A percentile compares a stretch with the other conserved stretches of the same genome.
Conservation (phyloP, 2,329 filamentous ascomycete genomes). For the Zymoseptoria pseudotritici region DNA sequence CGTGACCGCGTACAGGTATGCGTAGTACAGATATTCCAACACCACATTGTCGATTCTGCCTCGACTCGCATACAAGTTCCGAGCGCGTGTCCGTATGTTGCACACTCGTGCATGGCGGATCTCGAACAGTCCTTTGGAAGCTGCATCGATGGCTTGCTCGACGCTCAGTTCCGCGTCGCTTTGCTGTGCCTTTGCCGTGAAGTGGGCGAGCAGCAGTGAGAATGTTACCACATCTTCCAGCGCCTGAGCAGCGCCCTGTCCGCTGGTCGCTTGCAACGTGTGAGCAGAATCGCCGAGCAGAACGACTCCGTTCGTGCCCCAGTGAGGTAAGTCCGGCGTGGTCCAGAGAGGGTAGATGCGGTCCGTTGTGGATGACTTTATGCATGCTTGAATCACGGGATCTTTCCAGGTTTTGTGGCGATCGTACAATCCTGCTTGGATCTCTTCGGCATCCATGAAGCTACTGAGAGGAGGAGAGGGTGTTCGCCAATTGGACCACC, state of each 20-base stretch:
- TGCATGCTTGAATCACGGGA: conserved; percentile 30
- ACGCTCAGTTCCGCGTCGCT: neutral
- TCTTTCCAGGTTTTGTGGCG: conserved; percentile 42
- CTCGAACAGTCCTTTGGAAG: conserved; percentile 2
- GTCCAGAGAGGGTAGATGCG: conserved; percentile 45
- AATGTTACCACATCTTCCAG: conserved; percentile 48
- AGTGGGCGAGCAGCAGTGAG: conserved; percentile 30
- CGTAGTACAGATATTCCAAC: conserved; percentile 3
- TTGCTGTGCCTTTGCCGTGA: neutral
- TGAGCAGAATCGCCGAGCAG: conserved; percentile 53
- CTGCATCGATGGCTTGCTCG: neutral
- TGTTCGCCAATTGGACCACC: conserved; percentile 8
- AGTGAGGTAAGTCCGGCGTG: conserved; percentile 41
- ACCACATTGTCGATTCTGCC: neutral
- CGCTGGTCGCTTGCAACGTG: conserved; percentile 46
- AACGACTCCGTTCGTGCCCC: conserved; percentile 42
- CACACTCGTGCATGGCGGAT: conserved; percentile 2
- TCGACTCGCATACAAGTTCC: conserved; percentile 2
- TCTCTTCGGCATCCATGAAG: neutral
- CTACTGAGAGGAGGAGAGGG: neutral
- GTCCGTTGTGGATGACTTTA: conserved; percentile 33
- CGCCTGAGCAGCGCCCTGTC: conserved; percentile 49
- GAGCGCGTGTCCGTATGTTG: conserved; percentile 1
- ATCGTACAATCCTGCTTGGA: conserved; percentile 32
- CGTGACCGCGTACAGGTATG: conserved; percentile 1